Evolutionary conservation across 176 grass and related monocot genomes (phyloP).

Genomic region (Triticum turgidum): DNA sequence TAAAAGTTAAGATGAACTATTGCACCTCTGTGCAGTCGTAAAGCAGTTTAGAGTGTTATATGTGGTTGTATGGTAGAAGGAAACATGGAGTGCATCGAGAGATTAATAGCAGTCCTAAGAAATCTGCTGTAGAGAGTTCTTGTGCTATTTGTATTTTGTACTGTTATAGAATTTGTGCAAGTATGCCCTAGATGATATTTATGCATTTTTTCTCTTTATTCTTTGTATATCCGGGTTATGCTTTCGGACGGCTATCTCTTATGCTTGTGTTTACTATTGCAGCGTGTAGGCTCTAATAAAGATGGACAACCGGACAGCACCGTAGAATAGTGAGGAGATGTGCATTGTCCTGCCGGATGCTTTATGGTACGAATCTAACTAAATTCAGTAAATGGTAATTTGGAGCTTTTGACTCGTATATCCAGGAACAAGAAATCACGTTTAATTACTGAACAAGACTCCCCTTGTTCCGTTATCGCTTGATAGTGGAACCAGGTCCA

Average conservation of each 20-base stretch:
- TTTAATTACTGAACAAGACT: neutral
- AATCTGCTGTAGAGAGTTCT: conserved; percentile 1
- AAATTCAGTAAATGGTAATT: neutral
- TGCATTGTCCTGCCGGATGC: neutral
- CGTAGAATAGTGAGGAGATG: conserved; percentile 33
- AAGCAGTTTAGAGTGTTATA: neutral
- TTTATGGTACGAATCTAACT: conserved; percentile 26
- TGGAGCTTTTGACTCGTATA: neutral
- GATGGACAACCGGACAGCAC: conserved; percentile 11
- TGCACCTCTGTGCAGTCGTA: neutral
- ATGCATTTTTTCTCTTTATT: neutral
- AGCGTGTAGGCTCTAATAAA: conserved; percentile 42
- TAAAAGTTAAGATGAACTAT: neutral
- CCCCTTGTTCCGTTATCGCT: neutral
- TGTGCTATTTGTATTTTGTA: neutral
- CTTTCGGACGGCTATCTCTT: neutral
- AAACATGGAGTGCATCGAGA: conserved; percentile 7
- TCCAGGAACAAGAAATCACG: neutral
- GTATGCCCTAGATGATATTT: neutral
- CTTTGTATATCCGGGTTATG: neutral
- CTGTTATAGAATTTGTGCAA: neutral
- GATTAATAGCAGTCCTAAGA: neutral
- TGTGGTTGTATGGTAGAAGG: conserved; percentile 9
- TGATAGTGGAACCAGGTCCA: neutral
- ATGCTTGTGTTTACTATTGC: conserved; percentile 21